These are phyloP conservation scores for Melampsora larici-populina DNA, from an alignment of 1,284 basidiomycete genomes.

Conservation along the genomic window DNA sequence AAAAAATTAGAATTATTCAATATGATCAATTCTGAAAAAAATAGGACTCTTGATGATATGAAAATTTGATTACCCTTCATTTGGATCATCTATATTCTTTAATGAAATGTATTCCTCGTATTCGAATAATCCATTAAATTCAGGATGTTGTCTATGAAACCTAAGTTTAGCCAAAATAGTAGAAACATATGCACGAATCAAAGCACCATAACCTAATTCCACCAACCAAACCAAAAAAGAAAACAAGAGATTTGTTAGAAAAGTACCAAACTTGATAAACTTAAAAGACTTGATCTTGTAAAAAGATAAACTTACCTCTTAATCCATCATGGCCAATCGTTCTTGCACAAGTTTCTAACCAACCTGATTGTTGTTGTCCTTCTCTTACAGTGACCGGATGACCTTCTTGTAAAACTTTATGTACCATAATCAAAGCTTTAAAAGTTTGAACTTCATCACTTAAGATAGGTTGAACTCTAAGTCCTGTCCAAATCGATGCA, in stretches of 20 bases:
- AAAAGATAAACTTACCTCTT: conserved; percentile 61
- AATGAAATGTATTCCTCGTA: conserved; percentile 94
- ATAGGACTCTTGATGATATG: neutral
- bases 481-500: conserved; percentile 89
- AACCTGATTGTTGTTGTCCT: conserved; percentile 89
- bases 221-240: conserved; percentile 30
- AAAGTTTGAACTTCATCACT: conserved; percentile 94
- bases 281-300: too few species aligned
- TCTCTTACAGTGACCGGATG: conserved; percentile 89
- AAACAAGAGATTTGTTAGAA: neutral
- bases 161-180: conserved; percentile 90
- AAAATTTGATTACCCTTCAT: conserved; percentile 75
- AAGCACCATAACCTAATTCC: conserved; percentile 75
- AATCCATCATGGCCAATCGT: conserved; percentile 75
- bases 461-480: conserved; percentile 88
- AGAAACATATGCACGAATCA: conserved; percentile 89
- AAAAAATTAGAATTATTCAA: conserved; percentile 20
- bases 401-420: conserved; percentile 92
- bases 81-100: conserved; percentile 93
- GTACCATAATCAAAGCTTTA: conserved; percentile 90
- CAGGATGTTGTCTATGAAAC: conserved; percentile 85
- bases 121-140: conserved; percentile 94
- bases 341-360: conserved; percentile 89
- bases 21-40: too few species aligned
- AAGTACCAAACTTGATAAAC: conserved; percentile 1